These are phyloP conservation scores for Colletotrichum aenigma DNA, from an alignment of 2,329 filamentous ascomycete species.

Conservation along the genomic window DNA sequence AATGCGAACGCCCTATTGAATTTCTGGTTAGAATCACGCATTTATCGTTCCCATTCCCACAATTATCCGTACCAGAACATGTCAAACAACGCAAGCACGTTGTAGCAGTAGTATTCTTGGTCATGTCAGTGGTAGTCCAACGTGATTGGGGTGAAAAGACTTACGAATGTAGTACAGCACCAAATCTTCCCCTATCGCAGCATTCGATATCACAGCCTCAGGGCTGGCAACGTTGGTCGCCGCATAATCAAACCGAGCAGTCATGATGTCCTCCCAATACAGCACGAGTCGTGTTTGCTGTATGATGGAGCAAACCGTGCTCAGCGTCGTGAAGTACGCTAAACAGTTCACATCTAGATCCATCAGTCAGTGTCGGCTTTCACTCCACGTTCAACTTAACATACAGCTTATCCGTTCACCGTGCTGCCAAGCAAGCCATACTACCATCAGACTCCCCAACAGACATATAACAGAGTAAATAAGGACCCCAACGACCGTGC, in stretches of 20 bases:
- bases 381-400: accelerated
- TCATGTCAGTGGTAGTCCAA: neutral
- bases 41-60: accelerated
- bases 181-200: neutral
- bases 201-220: neutral
- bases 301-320: neutral
- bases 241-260: neutral
- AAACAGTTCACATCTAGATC: neutral
- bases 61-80: neutral
- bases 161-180: neutral
- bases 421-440: neutral
- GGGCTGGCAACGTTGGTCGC: neutral
- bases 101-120: neutral
- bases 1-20: neutral
- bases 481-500: neutral
- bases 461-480: neutral
- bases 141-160: neutral
- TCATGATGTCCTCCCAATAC: neutral
- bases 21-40: accelerated
- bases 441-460: neutral
- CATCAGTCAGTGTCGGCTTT: accelerated
- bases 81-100: neutral
- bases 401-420: neutral
- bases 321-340: neutral
- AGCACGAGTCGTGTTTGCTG: neutral